Percentiles rank a stretch among this genome's conserved stretches.
Conservation (phyloP, 164 flowering plant species). For the Tinospora cordifolia region DNA sequence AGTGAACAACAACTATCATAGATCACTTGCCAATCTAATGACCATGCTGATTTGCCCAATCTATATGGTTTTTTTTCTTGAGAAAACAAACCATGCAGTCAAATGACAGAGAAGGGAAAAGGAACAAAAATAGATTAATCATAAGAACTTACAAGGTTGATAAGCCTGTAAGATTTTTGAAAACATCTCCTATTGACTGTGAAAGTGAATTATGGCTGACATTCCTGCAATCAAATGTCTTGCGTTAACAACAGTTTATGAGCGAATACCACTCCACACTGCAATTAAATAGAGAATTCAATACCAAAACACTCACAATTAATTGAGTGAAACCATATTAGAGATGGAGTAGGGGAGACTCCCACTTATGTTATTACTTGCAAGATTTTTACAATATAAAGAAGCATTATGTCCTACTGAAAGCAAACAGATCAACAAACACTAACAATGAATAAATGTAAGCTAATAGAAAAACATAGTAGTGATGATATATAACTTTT, state of each 20-base stretch:
- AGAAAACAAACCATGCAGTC: no score
- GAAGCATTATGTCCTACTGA: not conserved
- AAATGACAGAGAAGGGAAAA: not conserved
- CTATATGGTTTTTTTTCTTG: no score
- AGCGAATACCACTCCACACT: not conserved
- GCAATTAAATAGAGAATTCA: conserved; percentile 4
- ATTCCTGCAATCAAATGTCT: conserved; percentile 45
- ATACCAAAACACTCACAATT: conserved; percentile 48
- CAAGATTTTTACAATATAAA: conserved; percentile 62
- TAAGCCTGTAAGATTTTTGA: conserved; percentile 40
- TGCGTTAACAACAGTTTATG: not conserved
- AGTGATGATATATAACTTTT: no score
- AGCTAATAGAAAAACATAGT: no score
- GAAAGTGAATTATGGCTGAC: conserved; percentile 56
- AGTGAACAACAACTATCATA: no score
- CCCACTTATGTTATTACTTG: conserved; percentile 66
- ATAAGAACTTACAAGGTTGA: conserved; percentile 51
- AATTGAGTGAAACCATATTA: conserved; percentile 52
- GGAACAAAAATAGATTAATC: not conserved
- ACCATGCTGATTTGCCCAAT: no score
- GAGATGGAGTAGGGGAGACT: conserved; percentile 75
- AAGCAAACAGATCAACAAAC: not conserved
- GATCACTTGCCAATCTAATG: no score
- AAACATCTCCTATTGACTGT: conserved; percentile 53
- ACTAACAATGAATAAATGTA: no score